These are phyloP conservation scores for Drechslerella dactyloides DNA, from an alignment of 2,329 filamentous ascomycete genomes.

Conservation along the genomic window DNA sequence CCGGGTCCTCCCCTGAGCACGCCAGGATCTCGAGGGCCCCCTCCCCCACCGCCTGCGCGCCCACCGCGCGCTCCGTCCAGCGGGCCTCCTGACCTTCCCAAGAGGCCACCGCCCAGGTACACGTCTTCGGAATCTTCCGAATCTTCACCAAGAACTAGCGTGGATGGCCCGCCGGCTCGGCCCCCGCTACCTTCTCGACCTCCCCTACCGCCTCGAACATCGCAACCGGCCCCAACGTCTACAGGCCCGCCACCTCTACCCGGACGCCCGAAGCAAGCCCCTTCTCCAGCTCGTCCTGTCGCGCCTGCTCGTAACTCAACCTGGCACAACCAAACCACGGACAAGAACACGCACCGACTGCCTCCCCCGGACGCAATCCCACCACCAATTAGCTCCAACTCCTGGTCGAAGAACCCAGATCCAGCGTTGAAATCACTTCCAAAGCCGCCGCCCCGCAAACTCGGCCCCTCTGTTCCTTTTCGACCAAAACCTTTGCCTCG, in stretches of 20 bases:
- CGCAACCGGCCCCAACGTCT: not conserved
- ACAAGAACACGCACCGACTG: too few species aligned
- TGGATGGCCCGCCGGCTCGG: not conserved
- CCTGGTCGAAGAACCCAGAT: too few species aligned
- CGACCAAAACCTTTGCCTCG: too few species aligned
- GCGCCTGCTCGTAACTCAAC: too few species aligned
- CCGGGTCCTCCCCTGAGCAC: conserved; percentile 3
- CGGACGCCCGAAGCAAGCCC: not conserved
- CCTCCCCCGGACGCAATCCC: too few species aligned
- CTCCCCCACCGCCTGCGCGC: conserved; percentile 21
- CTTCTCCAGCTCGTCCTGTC: too few species aligned
- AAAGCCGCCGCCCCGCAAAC: too few species aligned
- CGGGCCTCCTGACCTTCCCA: not conserved
- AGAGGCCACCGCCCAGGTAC: not conserved
- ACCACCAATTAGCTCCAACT: too few species aligned
- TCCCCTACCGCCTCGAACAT: not conserved
- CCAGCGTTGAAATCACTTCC: too few species aligned
- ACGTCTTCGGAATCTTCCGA: not conserved
- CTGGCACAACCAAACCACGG: too few species aligned
- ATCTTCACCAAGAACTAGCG: not conserved
- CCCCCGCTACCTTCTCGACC: not conserved
- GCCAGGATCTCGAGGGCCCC: conserved; percentile 6
- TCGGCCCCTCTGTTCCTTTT: too few species aligned
- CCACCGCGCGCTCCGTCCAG: conserved; percentile 10
- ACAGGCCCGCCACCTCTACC: conserved; percentile 8